Conservation (phyloP, 305 asterid species). For the Solanum hybrid region DNA sequence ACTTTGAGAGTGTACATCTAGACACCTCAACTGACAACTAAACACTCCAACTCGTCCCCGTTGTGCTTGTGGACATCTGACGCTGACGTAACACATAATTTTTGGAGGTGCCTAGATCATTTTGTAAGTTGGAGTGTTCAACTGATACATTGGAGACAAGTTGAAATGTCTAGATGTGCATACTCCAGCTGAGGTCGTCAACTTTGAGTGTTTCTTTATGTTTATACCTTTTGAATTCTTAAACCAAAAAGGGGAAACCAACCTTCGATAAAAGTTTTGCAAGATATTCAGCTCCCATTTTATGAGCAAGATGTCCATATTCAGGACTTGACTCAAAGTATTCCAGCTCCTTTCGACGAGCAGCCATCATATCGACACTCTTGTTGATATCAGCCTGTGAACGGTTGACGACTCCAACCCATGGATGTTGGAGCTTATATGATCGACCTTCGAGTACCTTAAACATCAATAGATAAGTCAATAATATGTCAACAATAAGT, state of each 20-base stretch:
- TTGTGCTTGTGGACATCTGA: background rate
- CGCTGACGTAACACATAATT: background rate
- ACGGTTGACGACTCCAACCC: slow-evolving; percentile 97
- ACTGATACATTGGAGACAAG: background rate
- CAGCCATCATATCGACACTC: slow-evolving; percentile 75
- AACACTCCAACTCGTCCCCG: background rate
- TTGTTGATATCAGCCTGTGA: slow-evolving; percentile 96
- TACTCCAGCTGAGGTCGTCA: background rate
- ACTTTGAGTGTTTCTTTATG: background rate
- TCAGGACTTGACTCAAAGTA: slow-evolving; percentile 92
- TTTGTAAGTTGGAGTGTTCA: background rate
- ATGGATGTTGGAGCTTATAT: slow-evolving; percentile 87
- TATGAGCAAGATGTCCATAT: slow-evolving; percentile 80
- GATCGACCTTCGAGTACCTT: slow-evolving; percentile 95
- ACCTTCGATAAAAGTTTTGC: slow-evolving; percentile 87
- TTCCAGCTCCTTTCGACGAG: slow-evolving; percentile 83
- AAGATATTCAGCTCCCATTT: slow-evolving; percentile 94
- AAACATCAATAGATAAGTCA: slow-evolving; percentile 14
- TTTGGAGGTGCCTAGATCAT: background rate
- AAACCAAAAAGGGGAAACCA: slow-evolving; percentile 6
- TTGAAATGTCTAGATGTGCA: background rate
- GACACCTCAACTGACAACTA: background rate
- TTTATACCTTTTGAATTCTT: background rate
- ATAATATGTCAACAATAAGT: slow-evolving; percentile 3
- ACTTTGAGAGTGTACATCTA: background rate